These are phyloP conservation scores for Hylodesmum podocarpum DNA, from an alignment of 306 rosid species.

Conservation along the genomic window DNA sequence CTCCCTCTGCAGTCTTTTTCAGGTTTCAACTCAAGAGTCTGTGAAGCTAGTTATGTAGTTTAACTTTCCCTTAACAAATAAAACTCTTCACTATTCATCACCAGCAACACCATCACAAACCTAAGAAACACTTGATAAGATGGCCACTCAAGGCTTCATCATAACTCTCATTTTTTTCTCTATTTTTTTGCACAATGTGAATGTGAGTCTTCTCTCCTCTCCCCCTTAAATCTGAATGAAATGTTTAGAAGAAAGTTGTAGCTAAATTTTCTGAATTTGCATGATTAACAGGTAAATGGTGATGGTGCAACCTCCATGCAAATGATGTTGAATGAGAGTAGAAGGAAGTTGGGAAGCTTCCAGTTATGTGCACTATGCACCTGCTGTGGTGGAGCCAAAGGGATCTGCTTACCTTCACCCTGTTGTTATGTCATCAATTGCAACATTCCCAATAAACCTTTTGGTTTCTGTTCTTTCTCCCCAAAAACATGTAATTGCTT, in stretches of 20 bases:
- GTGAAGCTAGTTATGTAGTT: slow-evolving; percentile 1
- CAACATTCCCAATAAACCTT: slow-evolving; percentile 84
- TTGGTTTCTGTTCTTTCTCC: slow-evolving; percentile 88
- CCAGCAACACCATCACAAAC: neutral
- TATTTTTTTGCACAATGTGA: slow-evolving; percentile 39
- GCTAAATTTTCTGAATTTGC: neutral
- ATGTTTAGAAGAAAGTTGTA: neutral
- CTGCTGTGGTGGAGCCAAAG: slow-evolving; percentile 83
- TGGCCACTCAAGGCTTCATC: slow-evolving; percentile 51
- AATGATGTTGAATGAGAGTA: slow-evolving; percentile 54
- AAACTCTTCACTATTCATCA: slow-evolving; percentile 2
- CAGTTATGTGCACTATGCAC: slow-evolving; percentile 69
- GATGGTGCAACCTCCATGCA: slow-evolving; percentile 31
- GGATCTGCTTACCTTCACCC: slow-evolving; percentile 76
- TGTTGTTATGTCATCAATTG: slow-evolving; percentile 90
- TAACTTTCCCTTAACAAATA: neutral
- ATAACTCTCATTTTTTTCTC: slow-evolving; percentile 53
- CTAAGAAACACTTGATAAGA: slow-evolving; percentile 33
- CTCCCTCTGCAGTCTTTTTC: slow-evolving; percentile 6
- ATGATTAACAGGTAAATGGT: slow-evolving; percentile 44
- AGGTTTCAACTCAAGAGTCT: slow-evolving; percentile 18
- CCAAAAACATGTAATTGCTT: slow-evolving; percentile 94
- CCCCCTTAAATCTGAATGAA: neutral
- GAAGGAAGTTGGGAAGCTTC: slow-evolving; percentile 69
- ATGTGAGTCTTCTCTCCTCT: slow-evolving; percentile 48